phyloP scores from a whole-genome alignment of 2,329 filamentous ascomycete species.

The Pseudomassariella vexata region DNA sequence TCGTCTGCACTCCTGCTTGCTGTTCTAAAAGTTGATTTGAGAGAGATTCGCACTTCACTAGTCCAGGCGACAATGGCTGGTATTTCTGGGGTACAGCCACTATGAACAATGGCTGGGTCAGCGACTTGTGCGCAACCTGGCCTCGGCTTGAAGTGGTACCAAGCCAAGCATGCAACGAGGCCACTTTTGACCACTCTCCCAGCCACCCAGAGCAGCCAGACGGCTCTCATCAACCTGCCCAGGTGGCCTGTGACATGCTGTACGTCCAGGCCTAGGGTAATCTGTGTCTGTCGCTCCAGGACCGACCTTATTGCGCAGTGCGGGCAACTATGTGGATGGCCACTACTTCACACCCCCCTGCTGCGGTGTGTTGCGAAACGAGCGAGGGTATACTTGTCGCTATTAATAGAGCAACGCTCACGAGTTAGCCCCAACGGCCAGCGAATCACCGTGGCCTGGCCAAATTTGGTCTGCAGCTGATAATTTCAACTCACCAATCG shows the following conservation, averaged over 20 bases:
- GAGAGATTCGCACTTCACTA: constrained; percentile 10
- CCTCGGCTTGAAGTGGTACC: constrained; percentile 12
- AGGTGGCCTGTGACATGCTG: too few relatives aligned
- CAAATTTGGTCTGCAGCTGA: constrained; percentile 12
- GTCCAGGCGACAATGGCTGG: constrained; percentile 11
- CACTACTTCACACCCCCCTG: constrained; percentile 1
- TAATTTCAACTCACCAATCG: constrained; percentile 13
- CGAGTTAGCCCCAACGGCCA: constrained; percentile 8
- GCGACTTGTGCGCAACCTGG: constrained; percentile 16
- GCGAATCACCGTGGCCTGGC: constrained; percentile 10
- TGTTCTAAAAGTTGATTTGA: constrained; percentile 11
- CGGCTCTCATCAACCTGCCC: not conserved
- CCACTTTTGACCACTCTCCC: not conserved
- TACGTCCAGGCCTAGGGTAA: too few relatives aligned
- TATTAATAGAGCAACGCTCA: constrained; percentile 4
- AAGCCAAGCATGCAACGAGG: not conserved
- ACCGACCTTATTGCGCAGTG: not conserved
- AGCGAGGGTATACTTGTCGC: constrained; percentile 9
- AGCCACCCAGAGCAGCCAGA: not conserved
- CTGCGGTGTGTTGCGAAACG: constrained; percentile 13
- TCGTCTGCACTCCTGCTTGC: not conserved
- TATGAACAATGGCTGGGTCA: constrained; percentile 18
- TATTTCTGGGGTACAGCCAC: constrained; percentile 19
- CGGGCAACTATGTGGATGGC: constrained; percentile 1
- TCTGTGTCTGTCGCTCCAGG: not conserved